Evolutionary conservation across 495 filamentous ascomycete species (phyloP), one percentile per base, ranked within the genome.

Genomic region (Penicillium robsamsonii): DNA sequence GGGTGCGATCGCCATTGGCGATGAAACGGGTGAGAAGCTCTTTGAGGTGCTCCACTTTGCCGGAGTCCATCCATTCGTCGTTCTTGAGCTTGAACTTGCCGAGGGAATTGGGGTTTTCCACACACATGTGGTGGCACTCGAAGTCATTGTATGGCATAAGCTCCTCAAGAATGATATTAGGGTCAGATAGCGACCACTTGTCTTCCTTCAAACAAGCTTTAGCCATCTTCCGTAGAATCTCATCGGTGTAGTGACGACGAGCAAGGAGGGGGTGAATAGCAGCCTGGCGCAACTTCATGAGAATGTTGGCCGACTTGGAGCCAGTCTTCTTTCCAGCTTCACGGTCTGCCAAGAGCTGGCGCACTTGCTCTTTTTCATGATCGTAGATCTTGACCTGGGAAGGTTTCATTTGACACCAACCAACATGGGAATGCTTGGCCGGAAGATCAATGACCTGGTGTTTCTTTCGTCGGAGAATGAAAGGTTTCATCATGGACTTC

Each of bases 211-310:
- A 78, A 51, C 91, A 81, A 4, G 86, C 82, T 51, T 89, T 82
- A 5, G 88, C 78, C 80, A 98, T 96, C 61, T 91, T 87, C 48
- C 77, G 75, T 29, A 97, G 83, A 30, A 78, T 84, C 6, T 78
- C 70, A 55, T 96, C 85, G 12, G 79, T 82, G 70, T 92, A 98
- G 48, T 88, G 79, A 6, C 84, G 83, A 8, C 94, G 82, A 69
- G 94, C 92, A 17, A 97, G 80, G 27, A 96, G 81, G 1, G 94
- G 89, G 67, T 97, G 95, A 33, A 97, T 96, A 0, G 95, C 87
- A 5, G 94, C 91, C 68, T 96, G 90, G 17, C 92, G 88, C 18
- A 97, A 80, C 58, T 89, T 87, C 86, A 97, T 96, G 75, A 96
- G 84, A 22, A 92, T 83, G 60, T 96, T 94, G 35, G 79, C 73